Evolutionary conservation across 148 eudicot genomes (phyloP).

Genomic region (Bassia scoparia): DNA sequence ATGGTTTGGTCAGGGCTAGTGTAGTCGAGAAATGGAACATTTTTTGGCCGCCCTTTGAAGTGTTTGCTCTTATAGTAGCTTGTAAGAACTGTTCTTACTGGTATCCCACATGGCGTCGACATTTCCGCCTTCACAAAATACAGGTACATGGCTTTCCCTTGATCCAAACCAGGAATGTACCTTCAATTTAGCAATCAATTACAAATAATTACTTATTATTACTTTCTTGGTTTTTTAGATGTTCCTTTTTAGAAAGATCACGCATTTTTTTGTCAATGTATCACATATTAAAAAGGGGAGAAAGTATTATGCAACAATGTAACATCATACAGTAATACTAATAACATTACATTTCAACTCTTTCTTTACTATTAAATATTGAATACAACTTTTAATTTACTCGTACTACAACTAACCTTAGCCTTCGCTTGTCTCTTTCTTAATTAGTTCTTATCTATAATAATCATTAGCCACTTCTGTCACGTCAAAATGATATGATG

Average conservation of each 20-base stretch:
- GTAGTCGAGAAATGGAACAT: conserved; percentile 40
- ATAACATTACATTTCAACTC: not conserved
- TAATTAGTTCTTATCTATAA: conserved; percentile 8
- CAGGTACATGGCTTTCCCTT: conserved; percentile 74
- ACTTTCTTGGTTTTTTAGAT: too few relatives aligned
- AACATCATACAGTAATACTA: not conserved
- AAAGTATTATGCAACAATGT: too few relatives aligned
- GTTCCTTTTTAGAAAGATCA: too few relatives aligned
- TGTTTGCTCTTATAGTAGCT: conserved; percentile 74
- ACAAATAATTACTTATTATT: too few relatives aligned
- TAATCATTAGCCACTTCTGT: not conserved
- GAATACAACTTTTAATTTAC: not conserved
- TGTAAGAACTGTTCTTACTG: conserved; percentile 59
- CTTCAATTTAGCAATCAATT: conserved; percentile 9
- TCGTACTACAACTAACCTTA: too few relatives aligned
- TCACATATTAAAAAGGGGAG: too few relatives aligned
- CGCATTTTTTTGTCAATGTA: too few relatives aligned
- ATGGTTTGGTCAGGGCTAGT: conserved; percentile 68
- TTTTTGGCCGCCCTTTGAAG: conserved; percentile 43
- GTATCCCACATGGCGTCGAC: conserved; percentile 65
- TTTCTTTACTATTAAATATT: not conserved
- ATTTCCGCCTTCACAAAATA: conserved; percentile 69
- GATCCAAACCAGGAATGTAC: conserved; percentile 51
- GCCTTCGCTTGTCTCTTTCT: not conserved
- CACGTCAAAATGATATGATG: not conserved